Evolutionary conservation across 176 grass and related monocot genomes (phyloP).

Genomic region (Raddia distichophylla): DNA sequence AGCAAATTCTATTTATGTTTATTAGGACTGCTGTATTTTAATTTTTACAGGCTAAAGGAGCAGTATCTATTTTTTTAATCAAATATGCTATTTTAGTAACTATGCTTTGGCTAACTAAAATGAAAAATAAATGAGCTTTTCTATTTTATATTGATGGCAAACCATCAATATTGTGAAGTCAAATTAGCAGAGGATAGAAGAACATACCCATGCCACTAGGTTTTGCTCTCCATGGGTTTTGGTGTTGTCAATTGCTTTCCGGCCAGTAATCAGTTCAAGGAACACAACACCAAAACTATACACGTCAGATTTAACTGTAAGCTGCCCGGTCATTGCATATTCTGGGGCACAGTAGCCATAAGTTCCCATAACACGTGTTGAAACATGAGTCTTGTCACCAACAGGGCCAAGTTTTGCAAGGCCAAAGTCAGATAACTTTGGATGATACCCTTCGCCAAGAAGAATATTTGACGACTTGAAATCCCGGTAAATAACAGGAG

Average conservation of each 20-base stretch:
- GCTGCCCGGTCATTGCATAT: conserved; percentile 91
- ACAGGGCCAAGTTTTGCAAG: conserved; percentile 93
- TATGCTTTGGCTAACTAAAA: not conserved
- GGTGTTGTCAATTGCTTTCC: conserved; percentile 87
- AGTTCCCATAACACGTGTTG: conserved; percentile 91
- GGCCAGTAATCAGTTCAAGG: conserved; percentile 87
- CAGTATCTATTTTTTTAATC: conserved; percentile 14
- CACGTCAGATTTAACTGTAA: conserved; percentile 89
- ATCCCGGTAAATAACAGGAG: conserved; percentile 88
- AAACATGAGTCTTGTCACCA: conserved; percentile 93
- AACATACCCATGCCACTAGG: conserved; percentile 87
- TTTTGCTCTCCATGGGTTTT: conserved; percentile 75
- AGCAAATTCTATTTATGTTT: conserved; percentile 2
- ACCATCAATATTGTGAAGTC: conserved; percentile 16
- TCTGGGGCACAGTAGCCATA: conserved; percentile 94
- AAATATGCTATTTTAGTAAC: not conserved
- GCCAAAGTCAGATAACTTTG: conserved; percentile 88
- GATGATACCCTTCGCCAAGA: conserved; percentile 72
- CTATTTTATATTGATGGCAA: not conserved
- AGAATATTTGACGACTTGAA: conserved; percentile 98
- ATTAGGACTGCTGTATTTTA: conserved; percentile 26
- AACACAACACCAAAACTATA: conserved; percentile 96
- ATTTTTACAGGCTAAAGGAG: not conserved
- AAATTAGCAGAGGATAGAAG: conserved; percentile 31
- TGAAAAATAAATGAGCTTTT: conserved; percentile 13